Evolutionary conservation across 371 early-diverging fungal species (phyloP).

Genomic region (Mortierella sp.): DNA sequence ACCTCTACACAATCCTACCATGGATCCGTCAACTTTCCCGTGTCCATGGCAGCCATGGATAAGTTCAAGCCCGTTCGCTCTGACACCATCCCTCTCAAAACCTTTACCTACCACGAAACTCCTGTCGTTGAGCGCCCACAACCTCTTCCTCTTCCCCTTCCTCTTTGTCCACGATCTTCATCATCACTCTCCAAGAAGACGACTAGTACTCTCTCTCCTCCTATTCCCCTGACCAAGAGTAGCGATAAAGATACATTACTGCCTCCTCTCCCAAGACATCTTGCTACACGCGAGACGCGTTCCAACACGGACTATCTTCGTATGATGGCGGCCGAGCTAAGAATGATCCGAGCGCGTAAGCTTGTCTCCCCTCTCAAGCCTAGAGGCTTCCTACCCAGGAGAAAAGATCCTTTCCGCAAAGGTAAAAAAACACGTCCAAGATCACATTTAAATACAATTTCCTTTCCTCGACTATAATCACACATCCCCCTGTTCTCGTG

Average conservation of each 20-base stretch:
- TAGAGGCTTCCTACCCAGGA: conserved; percentile 64
- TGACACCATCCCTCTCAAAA: conserved; percentile 52
- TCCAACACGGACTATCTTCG: conserved; percentile 69
- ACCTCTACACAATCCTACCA: conserved; percentile 28
- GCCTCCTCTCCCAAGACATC: conserved; percentile 42
- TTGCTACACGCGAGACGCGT: conserved; percentile 63
- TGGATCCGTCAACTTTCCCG: conserved; percentile 44
- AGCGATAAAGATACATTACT: conserved; percentile 21
- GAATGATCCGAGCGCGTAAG: conserved; percentile 74
- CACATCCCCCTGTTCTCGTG: too few species aligned
- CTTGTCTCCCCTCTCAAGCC: conserved; percentile 69
- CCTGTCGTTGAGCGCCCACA: conserved; percentile 50
- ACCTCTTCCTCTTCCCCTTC: conserved; percentile 14
- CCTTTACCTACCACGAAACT: conserved; percentile 54
- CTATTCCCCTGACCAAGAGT: conserved; percentile 15
- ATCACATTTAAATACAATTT: too few species aligned
- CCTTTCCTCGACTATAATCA: too few species aligned
- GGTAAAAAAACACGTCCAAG: conserved; percentile 27
- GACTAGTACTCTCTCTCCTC: conserved; percentile 21
- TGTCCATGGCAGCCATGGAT: conserved; percentile 50
- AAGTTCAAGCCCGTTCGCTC: conserved; percentile 42
- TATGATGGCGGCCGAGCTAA: conserved; percentile 72
- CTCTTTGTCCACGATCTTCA: conserved; percentile 1
- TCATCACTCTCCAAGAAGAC: background rate
- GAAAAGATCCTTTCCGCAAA: conserved; percentile 59